Percentiles rank a stretch among this genome's conserved stretches.
Evolutionary conservation across 2,329 filamentous ascomycete species (phyloP).

Genomic region (Beauveria sp.): DNA sequence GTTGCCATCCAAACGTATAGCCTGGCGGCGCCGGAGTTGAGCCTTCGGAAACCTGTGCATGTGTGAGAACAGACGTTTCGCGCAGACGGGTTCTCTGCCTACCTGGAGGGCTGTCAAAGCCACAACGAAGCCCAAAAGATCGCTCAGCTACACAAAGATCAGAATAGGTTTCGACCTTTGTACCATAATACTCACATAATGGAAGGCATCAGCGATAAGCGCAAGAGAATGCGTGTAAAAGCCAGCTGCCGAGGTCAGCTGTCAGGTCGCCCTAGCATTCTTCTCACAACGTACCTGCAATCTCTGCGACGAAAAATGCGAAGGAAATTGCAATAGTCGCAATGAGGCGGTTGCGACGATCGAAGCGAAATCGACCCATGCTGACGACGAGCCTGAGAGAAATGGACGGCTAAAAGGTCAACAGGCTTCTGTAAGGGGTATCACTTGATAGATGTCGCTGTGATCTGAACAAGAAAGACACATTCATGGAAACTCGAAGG

Average conservation of each 20-base stretch:
- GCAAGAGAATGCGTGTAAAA: constrained; percentile 66
- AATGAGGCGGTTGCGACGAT: constrained; percentile 37
- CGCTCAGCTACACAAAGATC: constrained; percentile 48
- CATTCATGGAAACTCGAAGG: neutral
- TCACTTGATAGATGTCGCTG: neutral
- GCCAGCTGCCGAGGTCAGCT: constrained; percentile 38
- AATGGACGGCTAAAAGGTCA: neutral
- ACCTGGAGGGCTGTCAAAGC: constrained; percentile 58
- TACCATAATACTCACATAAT: constrained; percentile 49
- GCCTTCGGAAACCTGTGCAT: constrained; percentile 46
- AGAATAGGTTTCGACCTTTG: neutral
- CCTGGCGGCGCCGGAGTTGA: constrained; percentile 42
- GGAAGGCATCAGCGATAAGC: constrained; percentile 70
- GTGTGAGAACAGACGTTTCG: constrained; percentile 1
- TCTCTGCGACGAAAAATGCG: constrained; percentile 44
- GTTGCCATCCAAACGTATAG: constrained; percentile 64
- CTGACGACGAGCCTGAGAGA: neutral
- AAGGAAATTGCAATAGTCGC: constrained; percentile 42
- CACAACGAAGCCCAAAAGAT: constrained; percentile 61
- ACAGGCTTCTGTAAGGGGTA: no score
- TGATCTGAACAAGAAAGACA: neutral
- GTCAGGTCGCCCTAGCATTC: neutral
- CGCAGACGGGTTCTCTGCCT: constrained; percentile 16
- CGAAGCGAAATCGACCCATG: constrained; percentile 19
- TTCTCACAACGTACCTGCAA: constrained; percentile 32